These are phyloP conservation scores for Penicillium paradoxum DNA, from an alignment of 495 filamentous ascomycete species.

Conservation along the genomic window DNA sequence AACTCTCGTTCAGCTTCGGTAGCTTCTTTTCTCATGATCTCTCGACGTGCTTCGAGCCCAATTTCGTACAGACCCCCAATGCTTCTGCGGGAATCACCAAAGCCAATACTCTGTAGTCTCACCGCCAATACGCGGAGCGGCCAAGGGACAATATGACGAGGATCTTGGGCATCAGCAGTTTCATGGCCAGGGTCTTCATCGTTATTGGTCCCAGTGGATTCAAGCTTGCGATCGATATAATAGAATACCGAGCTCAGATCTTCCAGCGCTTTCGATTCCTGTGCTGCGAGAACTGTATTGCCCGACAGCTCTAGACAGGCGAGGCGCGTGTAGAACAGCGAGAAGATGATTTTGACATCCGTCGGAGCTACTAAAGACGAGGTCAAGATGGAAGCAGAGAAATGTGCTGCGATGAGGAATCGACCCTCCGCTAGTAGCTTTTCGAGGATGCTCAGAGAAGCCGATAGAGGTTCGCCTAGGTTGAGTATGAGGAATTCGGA, in stretches of 20 bases:
- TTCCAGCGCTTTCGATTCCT: conserved; percentile 78
- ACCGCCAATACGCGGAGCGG: conserved; percentile 75
- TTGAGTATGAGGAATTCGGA: conserved; percentile 36
- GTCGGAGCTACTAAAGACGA: conserved; percentile 45
- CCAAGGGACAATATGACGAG: conserved; percentile 73
- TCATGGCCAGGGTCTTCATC: conserved; percentile 36
- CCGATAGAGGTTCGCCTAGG: conserved; percentile 34
- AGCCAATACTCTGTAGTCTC: conserved; percentile 77
- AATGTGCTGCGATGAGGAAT: conserved; percentile 54
- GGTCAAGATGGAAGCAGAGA: conserved; percentile 37
- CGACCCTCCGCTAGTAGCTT: conserved; percentile 69
- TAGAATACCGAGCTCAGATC: conserved; percentile 71
- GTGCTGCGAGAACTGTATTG: conserved; percentile 67
- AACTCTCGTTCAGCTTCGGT: conserved; percentile 38
- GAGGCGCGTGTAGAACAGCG: conserved; percentile 75
- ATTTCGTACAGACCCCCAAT: conserved; percentile 87
- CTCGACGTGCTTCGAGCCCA: conserved; percentile 63
- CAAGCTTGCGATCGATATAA: conserved; percentile 44
- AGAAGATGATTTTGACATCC: conserved; percentile 62
- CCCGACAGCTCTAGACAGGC: conserved; percentile 73
- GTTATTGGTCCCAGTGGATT: conserved; percentile 25
- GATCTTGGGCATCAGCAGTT: conserved; percentile 19
- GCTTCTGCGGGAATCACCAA: conserved; percentile 75
- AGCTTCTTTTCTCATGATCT: conserved; percentile 36
- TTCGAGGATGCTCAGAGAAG: conserved; percentile 45